Conservation (phyloP, 495 filamentous ascomycete genomes). For the Penicillium macrosclerotiorum region DNA sequence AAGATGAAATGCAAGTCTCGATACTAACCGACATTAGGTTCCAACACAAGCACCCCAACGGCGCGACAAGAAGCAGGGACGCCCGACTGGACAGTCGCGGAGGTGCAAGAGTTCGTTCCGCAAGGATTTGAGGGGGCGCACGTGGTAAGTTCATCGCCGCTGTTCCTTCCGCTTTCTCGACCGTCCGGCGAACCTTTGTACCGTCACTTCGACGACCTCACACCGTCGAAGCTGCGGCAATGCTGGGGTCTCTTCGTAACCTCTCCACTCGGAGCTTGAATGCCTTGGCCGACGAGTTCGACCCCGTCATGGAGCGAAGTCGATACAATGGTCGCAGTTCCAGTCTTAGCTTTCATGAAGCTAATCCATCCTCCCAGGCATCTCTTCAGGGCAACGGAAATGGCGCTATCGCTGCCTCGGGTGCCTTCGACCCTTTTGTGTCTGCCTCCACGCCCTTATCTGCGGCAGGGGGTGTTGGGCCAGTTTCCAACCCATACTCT, state of each 20-base stretch:
- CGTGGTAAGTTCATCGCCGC: slow-evolving; percentile 49
- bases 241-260: slow-evolving; percentile 6
- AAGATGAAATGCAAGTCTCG: background rate
- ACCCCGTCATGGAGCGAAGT: background rate
- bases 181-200: background rate
- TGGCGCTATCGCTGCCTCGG: slow-evolving; percentile 28
- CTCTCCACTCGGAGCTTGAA: slow-evolving; percentile 15
- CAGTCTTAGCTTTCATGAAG: slow-evolving; percentile 14
- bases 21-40: slow-evolving; percentile 38
- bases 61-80: slow-evolving; percentile 48
- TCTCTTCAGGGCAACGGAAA: slow-evolving; percentile 45
- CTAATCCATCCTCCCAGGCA: slow-evolving; percentile 27
- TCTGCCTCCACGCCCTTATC: slow-evolving; percentile 53
- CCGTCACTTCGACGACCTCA: background rate
- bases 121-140: slow-evolving; percentile 65
- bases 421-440: slow-evolving; percentile 59
- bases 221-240: background rate
- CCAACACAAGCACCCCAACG: slow-evolving; percentile 47
- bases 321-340: background rate
- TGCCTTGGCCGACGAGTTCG: slow-evolving; percentile 23
- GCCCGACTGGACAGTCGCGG: slow-evolving; percentile 55
- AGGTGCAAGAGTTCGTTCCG: slow-evolving; percentile 80
- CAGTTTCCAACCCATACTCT: slow-evolving; percentile 63
- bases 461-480: slow-evolving; percentile 45
- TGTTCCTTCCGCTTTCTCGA: slow-evolving; percentile 7